Evolutionary conservation across 768 basidiomycete genomes (phyloP), one percentile per base, ranked within the genome.

Genomic region (Boletellus emodensis): DNA sequence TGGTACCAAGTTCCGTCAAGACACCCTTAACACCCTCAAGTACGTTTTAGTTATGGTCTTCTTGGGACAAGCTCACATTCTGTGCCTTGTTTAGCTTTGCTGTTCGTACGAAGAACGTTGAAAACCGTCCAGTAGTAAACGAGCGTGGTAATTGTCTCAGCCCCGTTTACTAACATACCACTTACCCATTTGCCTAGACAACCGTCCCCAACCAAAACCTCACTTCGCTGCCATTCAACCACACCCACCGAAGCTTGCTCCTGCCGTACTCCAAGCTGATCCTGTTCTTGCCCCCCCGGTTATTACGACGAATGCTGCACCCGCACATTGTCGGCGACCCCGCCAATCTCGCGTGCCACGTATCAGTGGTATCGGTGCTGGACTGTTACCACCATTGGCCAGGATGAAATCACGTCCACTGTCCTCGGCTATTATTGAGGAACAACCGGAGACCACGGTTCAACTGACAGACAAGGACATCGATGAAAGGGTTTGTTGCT

Each of bases 11-110:
- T 92, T 91, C 57, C 75, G 88, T 48, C 84, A 89, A 65, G 92
- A 94, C 68, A 92, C 91, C 5, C 73, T 94, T 14, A 92, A 94
- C 65, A 94, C 93, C 4, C 75, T 95, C n/a, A 92, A 93, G 90
- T 90, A 59, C 43, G 76, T 70, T 22, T 18, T 37, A 11, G 33
- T 43, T 11, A 4, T 47, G 47, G 24, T 40, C 17, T 43, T 40
- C 10, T 28, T 9, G 8, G 15, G 10, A 32, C 38, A 10, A 24
- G 30, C 42, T 9, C 32, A 51, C 12, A 49, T 48, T 42, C 17
- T 15, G 17, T 8, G 35, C 15, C n/a, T 42, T 42, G 37, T 72
- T 72, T 58, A 82, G 89, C 63, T 93, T 92, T 59, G 90, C 88
- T 13, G 82, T 84, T 34, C 79, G 87, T 35, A 89, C 91, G 17